Base-by-base conservation (phyloP, 2,329 filamentous ascomycete species). In the Pseudogymnoascus sp. region DNA sequence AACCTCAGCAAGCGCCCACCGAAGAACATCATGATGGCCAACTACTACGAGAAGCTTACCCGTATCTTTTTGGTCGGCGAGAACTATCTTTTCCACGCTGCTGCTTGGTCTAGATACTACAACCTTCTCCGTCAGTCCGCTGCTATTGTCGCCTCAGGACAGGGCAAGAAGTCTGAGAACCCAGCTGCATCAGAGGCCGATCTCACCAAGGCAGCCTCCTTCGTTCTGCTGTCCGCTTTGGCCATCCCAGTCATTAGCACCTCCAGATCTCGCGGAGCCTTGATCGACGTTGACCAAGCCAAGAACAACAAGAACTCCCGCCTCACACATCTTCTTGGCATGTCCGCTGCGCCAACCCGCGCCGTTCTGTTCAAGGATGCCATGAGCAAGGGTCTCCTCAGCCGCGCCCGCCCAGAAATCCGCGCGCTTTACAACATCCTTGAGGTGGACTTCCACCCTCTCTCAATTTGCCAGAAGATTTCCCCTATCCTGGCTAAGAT, bases 1-100 rank as follows among this genome's bases (percentile, higher is more conserved):
- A 97, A 89, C 80, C 84, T 97, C 70, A 97, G 93, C 88, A 97
- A 97, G 85, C 90, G 95, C 63, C 93, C 93, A 40, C 89, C 95
- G 62, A 97, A 97, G 88, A 97, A 97, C 76, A 83, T 97, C 75
- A 97, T 99, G 95, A 99, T 99, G 95, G 95, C 95, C 79, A 99
- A 97, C 82, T 99, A 99, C 84, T 99, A 97, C 78, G 95, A 99
- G 83, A 97, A 97, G 81, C 87, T 99, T 64, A 97, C 95, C 42
- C 88, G 93, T 68, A 99, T 99, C 76, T 99, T 99, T 84, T 86
- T 99, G 67, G 95, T 97, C 69, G 96, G 93, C 77, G 95, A 97
- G 80, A 99, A 99, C 83, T 97, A 97, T 76, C 87, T 99, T 53
- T 99, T 99, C 87, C 95, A 99, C 75, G 95, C 95, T 70, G 95